A percentile compares a stretch with the other conserved stretches of the same genome.
These are phyloP conservation scores for Fusarium redolens DNA, from an alignment of 2,329 filamentous ascomycete species.

Conservation along the genomic window DNA sequence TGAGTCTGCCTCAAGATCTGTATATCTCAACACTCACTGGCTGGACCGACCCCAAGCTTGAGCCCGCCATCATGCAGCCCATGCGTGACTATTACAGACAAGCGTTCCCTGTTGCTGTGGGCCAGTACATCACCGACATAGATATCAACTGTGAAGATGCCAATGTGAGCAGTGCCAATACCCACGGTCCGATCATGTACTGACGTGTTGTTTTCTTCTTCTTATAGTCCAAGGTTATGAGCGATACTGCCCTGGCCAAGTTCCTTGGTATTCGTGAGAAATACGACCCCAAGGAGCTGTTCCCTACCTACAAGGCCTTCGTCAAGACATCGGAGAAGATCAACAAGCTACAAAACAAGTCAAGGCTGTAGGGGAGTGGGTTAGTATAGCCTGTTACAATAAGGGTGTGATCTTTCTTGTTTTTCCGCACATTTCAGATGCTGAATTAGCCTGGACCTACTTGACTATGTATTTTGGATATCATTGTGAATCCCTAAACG, in stretches of 20 bases:
- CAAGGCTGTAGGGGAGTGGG: neutral
- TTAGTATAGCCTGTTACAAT: neutral
- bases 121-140: conserved; percentile 13
- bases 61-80: neutral
- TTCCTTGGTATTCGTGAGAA: conserved; percentile 3
- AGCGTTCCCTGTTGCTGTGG: neutral
- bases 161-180: neutral
- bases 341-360: neutral
- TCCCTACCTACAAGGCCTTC: neutral
- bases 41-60: conserved; percentile 13
- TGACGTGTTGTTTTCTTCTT: neutral
- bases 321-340: conserved; percentile 1
- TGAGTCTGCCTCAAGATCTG: conserved; percentile 14
- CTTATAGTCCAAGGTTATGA: neutral
- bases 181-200: too few species aligned
- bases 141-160: conserved; percentile 1
- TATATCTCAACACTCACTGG: conserved; percentile 17
- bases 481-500: too few species aligned
- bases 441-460: neutral
- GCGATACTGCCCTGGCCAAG: neutral
- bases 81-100: conserved; percentile 6
- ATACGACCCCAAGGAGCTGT: neutral
- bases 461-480: neutral
- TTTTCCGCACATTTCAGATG: neutral
- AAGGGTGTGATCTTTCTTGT: neutral